A percentile compares a stretch with the other conserved stretches of the same genome.
These are phyloP conservation scores for Daldinia grandis DNA, from an alignment of 495 filamentous ascomycete genomes.

Conservation along the genomic window DNA sequence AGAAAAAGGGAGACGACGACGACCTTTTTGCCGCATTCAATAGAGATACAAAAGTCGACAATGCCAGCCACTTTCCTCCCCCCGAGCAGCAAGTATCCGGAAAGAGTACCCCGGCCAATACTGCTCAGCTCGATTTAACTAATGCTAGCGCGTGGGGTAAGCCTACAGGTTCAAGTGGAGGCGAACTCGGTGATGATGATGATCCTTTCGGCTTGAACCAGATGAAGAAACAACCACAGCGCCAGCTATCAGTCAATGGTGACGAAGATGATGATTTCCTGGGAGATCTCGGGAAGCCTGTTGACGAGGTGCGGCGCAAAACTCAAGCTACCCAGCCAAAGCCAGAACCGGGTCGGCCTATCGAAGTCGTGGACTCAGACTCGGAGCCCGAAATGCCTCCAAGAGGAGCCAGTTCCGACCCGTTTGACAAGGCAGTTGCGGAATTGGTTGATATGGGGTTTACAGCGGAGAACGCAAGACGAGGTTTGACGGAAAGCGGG, in stretches of 20 bases:
- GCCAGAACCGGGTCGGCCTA: slow-evolving; percentile 56
- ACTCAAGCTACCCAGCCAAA: slow-evolving; percentile 51
- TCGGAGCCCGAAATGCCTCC: slow-evolving; percentile 47
- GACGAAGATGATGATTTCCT: slow-evolving; percentile 93
- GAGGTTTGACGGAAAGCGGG: slow-evolving; percentile 80
- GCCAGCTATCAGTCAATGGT: slow-evolving; percentile 52
- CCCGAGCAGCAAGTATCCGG: slow-evolving; percentile 46
- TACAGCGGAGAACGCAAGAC: slow-evolving; percentile 76
- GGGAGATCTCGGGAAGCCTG: slow-evolving; percentile 84
- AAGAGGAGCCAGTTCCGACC: slow-evolving; percentile 56
- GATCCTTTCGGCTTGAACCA: slow-evolving; percentile 90
- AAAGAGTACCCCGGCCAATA: slow-evolving; percentile 40
- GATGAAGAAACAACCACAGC: slow-evolving; percentile 54
- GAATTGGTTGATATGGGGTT: slow-evolving; percentile 98
- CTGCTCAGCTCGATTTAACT: slow-evolving; percentile 38
- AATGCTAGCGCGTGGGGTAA: slow-evolving; percentile 43
- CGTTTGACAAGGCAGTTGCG: slow-evolving; percentile 81
- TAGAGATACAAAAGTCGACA: slow-evolving; percentile 66
- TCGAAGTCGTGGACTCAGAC: slow-evolving; percentile 56
- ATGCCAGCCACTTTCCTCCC: slow-evolving; percentile 66
- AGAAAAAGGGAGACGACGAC: slow-evolving; percentile 56
- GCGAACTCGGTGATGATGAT: slow-evolving; percentile 61
- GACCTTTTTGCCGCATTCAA: slow-evolving; percentile 71
- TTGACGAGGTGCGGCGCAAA: slow-evolving; percentile 72
- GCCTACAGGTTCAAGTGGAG: slow-evolving; percentile 28